Conservation (phyloP, 2,329 filamentous ascomycete genomes). For the Tolypocladium album region DNA sequence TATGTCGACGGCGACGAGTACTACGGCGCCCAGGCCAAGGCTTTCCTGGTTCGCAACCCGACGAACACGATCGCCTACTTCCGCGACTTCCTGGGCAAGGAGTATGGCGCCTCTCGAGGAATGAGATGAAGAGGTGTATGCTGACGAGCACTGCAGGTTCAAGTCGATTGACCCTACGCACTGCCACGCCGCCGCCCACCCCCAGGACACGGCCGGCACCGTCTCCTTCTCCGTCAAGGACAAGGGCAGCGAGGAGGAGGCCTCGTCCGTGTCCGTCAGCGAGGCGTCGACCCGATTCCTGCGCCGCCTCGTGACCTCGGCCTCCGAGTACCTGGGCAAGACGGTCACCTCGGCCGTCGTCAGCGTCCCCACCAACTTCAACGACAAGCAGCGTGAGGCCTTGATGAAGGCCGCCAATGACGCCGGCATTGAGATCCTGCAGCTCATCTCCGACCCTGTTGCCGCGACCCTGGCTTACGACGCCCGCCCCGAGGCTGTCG, state of each 20-base stretch:
- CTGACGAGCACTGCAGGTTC: conserved; percentile 42
- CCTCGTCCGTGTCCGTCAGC: conserved; percentile 62
- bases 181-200: conserved; percentile 87
- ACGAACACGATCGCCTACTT: conserved; percentile 93
- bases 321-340: conserved; percentile 87
- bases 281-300: conserved; percentile 82
- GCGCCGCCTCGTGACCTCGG: conserved; percentile 68
- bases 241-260: conserved; percentile 48
- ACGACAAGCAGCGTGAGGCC: conserved; percentile 74
- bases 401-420: conserved; percentile 67
- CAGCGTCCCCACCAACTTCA: conserved; percentile 88
- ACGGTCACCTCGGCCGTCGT: conserved; percentile 90
- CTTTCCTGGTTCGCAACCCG: conserved; percentile 83
- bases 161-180: conserved; percentile 94
- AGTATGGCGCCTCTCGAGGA: conserved; percentile 40
- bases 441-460: conserved; percentile 86
- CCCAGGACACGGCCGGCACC: conserved; percentile 58
- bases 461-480: conserved; percentile 87
- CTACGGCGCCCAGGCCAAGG: conserved; percentile 90
- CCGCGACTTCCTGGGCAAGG: conserved; percentile 88
- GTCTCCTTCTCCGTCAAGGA: conserved; percentile 81
- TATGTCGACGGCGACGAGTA: conserved; percentile 96
- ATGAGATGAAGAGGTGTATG: background rate
- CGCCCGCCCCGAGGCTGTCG: conserved; percentile 60
- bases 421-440: conserved; percentile 79